Percentiles rank a stretch among this genome's conserved stretches.
Conservation (phyloP, 2,329 filamentous ascomycete species). For the Ascochyta lentis region DNA sequence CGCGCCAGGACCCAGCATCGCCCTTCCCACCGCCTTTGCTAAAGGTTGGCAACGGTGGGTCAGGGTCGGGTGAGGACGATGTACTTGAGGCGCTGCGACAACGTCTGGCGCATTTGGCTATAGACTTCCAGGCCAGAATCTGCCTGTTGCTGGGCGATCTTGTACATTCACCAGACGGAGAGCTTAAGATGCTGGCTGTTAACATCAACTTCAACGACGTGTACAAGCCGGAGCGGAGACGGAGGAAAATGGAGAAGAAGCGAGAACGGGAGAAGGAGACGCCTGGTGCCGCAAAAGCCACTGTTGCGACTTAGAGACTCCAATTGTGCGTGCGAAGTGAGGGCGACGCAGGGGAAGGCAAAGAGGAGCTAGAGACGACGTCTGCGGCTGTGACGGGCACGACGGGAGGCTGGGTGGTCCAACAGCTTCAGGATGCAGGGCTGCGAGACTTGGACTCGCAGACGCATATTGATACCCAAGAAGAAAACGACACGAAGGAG, state of each 20-base stretch:
- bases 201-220: conserved; percentile 99
- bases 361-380: not conserved
- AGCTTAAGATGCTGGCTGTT: conserved; percentile 93
- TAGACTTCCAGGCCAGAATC: conserved; percentile 77
- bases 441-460: not conserved
- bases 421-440: conserved; percentile 6
- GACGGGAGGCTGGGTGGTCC: conserved; percentile 2
- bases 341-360: not conserved
- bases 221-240: conserved; percentile 78
- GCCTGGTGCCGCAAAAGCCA: conserved; percentile 13
- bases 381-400: not conserved
- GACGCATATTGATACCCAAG: conserved; percentile 8
- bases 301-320: conserved; percentile 15
- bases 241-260: conserved; percentile 52
- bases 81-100: conserved; percentile 78
- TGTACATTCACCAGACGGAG: conserved; percentile 90
- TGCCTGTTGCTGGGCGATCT: conserved; percentile 87
- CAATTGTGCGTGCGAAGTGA: not conserved
- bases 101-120: conserved; percentile 73
- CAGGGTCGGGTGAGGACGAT: conserved; percentile 60
- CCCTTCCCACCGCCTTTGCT: conserved; percentile 54
- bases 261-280: conserved; percentile 41
- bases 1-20: conserved; percentile 46
- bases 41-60: conserved; percentile 42
- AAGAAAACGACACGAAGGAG: not conserved